Percentiles rank a stretch among this genome's conserved stretches.
These are phyloP conservation scores for Agaricus bisporus DNA, from an alignment of 768 basidiomycete genomes.

Conservation along the genomic window DNA sequence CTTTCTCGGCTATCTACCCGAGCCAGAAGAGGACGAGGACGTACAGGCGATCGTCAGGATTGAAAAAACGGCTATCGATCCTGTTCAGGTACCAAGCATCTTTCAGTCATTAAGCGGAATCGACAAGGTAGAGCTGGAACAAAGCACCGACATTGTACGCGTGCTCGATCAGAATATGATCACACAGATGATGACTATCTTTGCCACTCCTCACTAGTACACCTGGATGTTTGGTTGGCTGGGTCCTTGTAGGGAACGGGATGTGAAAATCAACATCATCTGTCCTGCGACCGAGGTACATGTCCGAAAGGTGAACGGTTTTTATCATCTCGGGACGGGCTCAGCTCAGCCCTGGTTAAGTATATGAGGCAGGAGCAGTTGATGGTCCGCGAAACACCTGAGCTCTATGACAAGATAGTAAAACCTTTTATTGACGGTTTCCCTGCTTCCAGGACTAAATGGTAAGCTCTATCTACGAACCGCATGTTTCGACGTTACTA, in stretches of 20 bases:
- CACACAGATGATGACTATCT: not conserved
- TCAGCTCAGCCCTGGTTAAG: conserved; percentile 27
- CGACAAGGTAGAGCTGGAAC: conserved; percentile 40
- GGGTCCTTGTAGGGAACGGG: conserved; percentile 36
- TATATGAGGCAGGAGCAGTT: conserved; percentile 68
- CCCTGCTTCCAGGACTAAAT: conserved; percentile 71
- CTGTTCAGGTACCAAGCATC: conserved; percentile 28
- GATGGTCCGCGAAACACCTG: conserved; percentile 82
- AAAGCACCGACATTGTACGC: conserved; percentile 64
- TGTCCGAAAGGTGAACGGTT: conserved; percentile 60
- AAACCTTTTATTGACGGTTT: conserved; percentile 76
- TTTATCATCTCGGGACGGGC: not conserved
- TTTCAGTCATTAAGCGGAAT: conserved; percentile 34
- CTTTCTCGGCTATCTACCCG: conserved; percentile 61
- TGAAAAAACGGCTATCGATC: conserved; percentile 67
- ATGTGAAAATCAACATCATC: conserved; percentile 80
- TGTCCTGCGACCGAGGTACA: conserved; percentile 89
- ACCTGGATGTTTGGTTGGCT: conserved; percentile 77
- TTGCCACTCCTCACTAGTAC: conserved; percentile 44
- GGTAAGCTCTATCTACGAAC: conserved; percentile 38
- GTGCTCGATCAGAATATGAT: not conserved
- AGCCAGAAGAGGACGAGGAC: conserved; percentile 13
- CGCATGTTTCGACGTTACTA: not conserved
- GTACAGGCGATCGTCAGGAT: conserved; percentile 65
- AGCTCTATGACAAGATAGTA: conserved; percentile 64